Base-by-base conservation (phyloP, 192 early-diverging fungal genomes). In the Linnemannia schmuckeri region DNA sequence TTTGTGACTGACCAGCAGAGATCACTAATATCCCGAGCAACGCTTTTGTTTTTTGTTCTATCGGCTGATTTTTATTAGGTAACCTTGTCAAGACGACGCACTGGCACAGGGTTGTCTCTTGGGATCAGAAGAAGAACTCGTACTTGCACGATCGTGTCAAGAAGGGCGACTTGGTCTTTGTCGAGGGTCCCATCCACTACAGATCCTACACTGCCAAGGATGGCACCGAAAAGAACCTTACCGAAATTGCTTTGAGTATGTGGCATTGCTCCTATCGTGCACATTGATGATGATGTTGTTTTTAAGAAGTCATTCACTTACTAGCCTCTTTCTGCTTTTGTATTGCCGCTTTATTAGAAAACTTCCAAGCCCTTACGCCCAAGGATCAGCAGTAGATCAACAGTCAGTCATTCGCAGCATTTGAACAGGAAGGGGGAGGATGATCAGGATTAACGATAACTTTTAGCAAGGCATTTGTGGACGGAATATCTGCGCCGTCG, bases 61-160 rank as follows among this genome's bases (percentile, higher is more conserved):
- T 33, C 61, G 30, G 30, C 22, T 24, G 30, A 52, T 47, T 37
- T 37, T 15, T 24, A 55, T 72, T 72, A 92, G 91, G 93, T 75
- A 93, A 95, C 78, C 79, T 92, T 46, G 77, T 95, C 70, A 92
- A 95, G 88, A 89, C 90, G 47, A 94, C 94, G 33, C 92, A 92
- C 77, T 95, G 94, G 94, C 94, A 95, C 87, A 89, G 88, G 66
- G 88, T 95, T 78, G 78, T 82, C 47, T 89, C 83, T 15, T 93
- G 90, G 89, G 82, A 87, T 41, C 74, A 82, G 33, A 77, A 77
- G 42, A 79, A 66, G 66, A 85, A 88, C 80, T 47, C 78, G 7
- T 89, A 89, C 75, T 76, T 87, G 37, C 52, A 81, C 4, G 88
- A 90, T 0, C 83, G 88, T 40, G 78, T 95, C 38, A 92, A 93